Conservation (phyloP, 2,329 filamentous ascomycete genomes). For the Harringtonia aguacate region DNA sequence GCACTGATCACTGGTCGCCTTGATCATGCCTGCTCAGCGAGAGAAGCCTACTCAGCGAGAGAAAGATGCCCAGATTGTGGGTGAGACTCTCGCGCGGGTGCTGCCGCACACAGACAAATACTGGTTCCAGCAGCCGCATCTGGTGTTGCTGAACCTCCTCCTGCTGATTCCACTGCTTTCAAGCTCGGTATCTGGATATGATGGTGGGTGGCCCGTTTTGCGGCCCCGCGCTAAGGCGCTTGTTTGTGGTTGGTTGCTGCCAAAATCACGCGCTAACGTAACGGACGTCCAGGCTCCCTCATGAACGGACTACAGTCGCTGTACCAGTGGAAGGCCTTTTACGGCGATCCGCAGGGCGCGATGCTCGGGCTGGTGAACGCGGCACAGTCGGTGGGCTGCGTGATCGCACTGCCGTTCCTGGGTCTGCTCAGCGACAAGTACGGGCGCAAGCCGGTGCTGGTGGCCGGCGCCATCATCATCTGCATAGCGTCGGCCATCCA, state of each 20-base stretch:
- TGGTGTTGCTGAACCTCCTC: constrained; percentile 3
- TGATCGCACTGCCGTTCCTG: constrained; percentile 8
- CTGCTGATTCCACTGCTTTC: constrained; percentile 3
- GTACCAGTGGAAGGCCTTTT: constrained; percentile 19
- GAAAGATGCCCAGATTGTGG: constrained; percentile 15
- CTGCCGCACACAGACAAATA: constrained; percentile 2
- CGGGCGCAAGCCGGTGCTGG: constrained; percentile 43
- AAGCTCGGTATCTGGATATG: background rate
- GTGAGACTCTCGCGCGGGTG: constrained; percentile 13
- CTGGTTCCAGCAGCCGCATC: constrained; percentile 5
- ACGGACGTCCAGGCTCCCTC: constrained; percentile 16
- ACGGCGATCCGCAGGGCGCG: constrained; percentile 12
- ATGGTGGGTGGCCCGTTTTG: constrained; percentile 11
- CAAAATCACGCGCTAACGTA: too few species aligned
- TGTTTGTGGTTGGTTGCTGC: too few species aligned
- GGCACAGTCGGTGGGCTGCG: constrained; percentile 11
- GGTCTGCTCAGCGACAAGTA: constrained; percentile 28
- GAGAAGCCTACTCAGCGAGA: background rate
- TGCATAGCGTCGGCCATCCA: constrained; percentile 46
- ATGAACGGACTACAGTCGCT: constrained; percentile 31
- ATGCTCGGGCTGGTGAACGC: constrained; percentile 14
- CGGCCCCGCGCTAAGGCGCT: too few species aligned
- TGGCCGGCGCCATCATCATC: constrained; percentile 40
- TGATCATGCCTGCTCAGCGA: background rate
- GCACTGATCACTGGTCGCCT: background rate